phyloP scores from a whole-genome alignment of 176 grass and related monocot species.

The Eremochloa ophiuroides region DNA sequence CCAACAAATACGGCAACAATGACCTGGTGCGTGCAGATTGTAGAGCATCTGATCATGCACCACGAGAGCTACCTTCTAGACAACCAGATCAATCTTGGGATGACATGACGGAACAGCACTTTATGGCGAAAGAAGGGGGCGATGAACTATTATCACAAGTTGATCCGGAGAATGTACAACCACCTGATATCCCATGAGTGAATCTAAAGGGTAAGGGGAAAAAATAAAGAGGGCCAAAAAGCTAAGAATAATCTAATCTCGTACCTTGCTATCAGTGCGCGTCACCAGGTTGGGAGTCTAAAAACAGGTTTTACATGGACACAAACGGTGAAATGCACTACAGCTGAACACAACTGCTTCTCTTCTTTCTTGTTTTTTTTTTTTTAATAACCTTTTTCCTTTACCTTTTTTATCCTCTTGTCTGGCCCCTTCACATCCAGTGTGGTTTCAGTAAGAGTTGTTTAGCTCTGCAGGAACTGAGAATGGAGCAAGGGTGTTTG shows the following conservation, averaged over 20 bases:
- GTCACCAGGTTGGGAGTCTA: conserved; percentile 47
- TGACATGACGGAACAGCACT: conserved; percentile 3
- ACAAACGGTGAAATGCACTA: conserved; percentile 22
- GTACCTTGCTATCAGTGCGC: conserved; percentile 59
- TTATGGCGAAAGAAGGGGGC: background rate
- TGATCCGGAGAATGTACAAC: conserved; percentile 56
- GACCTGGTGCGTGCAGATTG: background rate
- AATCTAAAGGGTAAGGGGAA: conserved; percentile 16
- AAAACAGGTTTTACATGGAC: conserved; percentile 32
- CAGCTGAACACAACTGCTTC: conserved; percentile 25
- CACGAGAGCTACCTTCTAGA: background rate
- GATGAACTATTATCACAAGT: conserved; percentile 47
- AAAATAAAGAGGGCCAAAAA: background rate
- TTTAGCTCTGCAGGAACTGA: conserved; percentile 44
- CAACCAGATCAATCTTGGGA: background rate
- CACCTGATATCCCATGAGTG: conserved; percentile 19
- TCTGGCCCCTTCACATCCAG: conserved; percentile 7
- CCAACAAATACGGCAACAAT: background rate
- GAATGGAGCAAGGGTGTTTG: conserved; percentile 59
- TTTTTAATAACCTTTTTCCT: background rate
- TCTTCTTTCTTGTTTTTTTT: conserved; percentile 6
- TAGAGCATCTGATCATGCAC: background rate
- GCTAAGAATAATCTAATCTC: conserved; percentile 65
- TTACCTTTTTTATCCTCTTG: conserved; percentile 13
- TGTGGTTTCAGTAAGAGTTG: conserved; percentile 25